Conservation (phyloP, 2,329 filamentous ascomycete species). For the Chrysoporthe deuterocubensis region DNA sequence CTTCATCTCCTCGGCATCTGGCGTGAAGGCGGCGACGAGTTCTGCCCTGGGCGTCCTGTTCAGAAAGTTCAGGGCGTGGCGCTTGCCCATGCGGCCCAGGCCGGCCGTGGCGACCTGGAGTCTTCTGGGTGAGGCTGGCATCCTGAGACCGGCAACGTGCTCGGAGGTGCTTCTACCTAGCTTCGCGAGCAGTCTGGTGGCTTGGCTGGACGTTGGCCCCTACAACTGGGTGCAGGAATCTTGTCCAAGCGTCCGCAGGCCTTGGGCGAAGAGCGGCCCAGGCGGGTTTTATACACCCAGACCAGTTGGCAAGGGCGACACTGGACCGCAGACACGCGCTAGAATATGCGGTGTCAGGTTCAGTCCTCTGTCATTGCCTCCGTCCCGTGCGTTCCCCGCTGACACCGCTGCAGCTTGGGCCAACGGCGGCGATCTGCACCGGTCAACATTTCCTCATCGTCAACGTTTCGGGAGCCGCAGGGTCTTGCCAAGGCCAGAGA, state of each 20-base stretch:
- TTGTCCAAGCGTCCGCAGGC: neutral
- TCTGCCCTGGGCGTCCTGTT: conserved; percentile 17
- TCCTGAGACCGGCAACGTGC: neutral
- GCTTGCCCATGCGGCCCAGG: conserved; percentile 57
- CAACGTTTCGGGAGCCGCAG: too few relatives aligned
- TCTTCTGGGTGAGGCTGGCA: conserved; percentile 28
- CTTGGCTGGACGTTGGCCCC: too few relatives aligned
- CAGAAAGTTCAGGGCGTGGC: conserved; percentile 52
- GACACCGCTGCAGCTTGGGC: too few relatives aligned
- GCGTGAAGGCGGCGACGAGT: conserved; percentile 21
- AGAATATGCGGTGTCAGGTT: neutral
- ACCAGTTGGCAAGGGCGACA: too few relatives aligned
- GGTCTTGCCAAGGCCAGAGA: too few relatives aligned
- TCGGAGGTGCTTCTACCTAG: neutral
- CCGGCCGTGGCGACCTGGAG: conserved; percentile 52
- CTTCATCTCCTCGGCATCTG: conserved; percentile 35
- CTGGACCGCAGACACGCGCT: neutral
- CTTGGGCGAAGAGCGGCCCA: neutral
- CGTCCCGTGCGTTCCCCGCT: too few relatives aligned
- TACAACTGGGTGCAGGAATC: neutral
- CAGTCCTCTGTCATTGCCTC: neutral
- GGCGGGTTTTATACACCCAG: too few relatives aligned
- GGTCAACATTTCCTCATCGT: neutral
- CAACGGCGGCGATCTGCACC: neutral
- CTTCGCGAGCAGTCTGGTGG: too few relatives aligned